Conservation (phyloP, 306 rosid genomes). For the Cajanus cajan region DNA sequence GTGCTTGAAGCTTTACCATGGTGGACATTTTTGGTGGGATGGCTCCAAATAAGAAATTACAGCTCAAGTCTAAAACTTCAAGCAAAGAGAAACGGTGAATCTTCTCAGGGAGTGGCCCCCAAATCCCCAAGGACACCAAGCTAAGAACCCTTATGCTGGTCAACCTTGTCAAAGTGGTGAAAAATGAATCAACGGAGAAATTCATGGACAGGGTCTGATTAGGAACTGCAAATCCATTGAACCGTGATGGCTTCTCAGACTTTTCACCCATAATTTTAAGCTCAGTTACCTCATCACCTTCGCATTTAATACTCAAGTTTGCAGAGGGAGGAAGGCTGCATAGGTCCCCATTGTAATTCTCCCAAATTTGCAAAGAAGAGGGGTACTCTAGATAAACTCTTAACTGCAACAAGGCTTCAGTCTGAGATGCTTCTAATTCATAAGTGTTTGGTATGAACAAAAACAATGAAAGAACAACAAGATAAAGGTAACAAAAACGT, state of each 20-base stretch:
- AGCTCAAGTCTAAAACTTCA: slow-evolving; percentile 73
- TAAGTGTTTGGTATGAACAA: slow-evolving; percentile 46
- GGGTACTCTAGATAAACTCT: slow-evolving; percentile 68
- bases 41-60: slow-evolving; percentile 71
- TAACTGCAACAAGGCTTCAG: slow-evolving; percentile 57
- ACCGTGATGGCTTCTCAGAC: slow-evolving; percentile 38
- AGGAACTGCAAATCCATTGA: slow-evolving; percentile 65
- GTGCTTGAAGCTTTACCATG: slow-evolving; percentile 52
- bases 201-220: slow-evolving; percentile 58
- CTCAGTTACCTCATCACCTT: slow-evolving; percentile 51
- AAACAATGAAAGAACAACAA: slow-evolving; percentile 44
- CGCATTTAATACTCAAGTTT: slow-evolving; percentile 56
- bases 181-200: slow-evolving; percentile 64
- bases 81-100: slow-evolving; percentile 67
- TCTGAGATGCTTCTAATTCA: slow-evolving; percentile 51
- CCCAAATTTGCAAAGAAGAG: slow-evolving; percentile 50
- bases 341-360: slow-evolving; percentile 46
- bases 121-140: slow-evolving; percentile 78
- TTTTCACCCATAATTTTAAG: slow-evolving; percentile 73
- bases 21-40: slow-evolving; percentile 58
- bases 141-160: slow-evolving; percentile 73
- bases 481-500: slow-evolving; percentile 11
- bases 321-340: slow-evolving; percentile 53
- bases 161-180: slow-evolving; percentile 65
- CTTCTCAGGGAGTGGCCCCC: slow-evolving; percentile 80